These are phyloP conservation scores for Leccinum pallidistipes DNA, from an alignment of 1,284 basidiomycete species.

Conservation along the genomic window DNA sequence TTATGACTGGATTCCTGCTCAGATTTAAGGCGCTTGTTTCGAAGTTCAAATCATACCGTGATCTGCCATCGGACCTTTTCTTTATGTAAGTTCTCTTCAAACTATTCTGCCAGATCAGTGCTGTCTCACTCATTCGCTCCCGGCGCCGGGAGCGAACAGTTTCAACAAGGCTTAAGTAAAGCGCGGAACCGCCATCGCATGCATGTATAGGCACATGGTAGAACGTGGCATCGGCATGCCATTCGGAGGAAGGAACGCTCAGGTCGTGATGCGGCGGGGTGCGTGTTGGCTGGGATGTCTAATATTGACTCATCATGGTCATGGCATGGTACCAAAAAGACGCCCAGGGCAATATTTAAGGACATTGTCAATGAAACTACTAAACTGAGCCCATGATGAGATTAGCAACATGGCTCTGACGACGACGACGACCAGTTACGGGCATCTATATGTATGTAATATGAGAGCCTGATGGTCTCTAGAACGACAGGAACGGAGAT, in stretches of 20 bases:
- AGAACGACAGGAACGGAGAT: slow-evolving; percentile 1
- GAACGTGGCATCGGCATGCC: not conserved
- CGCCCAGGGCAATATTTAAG: not conserved
- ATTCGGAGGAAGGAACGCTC: not conserved
- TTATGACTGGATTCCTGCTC: not conserved
- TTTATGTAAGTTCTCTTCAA: not conserved
- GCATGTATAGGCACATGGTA: not conserved
- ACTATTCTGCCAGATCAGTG: not conserved
- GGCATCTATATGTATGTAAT: not conserved
- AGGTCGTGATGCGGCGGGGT: slow-evolving; percentile 3
- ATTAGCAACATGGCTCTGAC: not conserved
- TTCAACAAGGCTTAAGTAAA: not conserved
- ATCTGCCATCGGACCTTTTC: not conserved
- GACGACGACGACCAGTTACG: not conserved
- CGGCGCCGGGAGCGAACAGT: not conserved
- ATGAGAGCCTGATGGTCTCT: not conserved
- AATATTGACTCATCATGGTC: not conserved
- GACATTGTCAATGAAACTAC: not conserved
- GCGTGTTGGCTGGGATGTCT: slow-evolving; percentile 2
- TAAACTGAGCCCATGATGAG: not conserved
- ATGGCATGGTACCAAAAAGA: not conserved
- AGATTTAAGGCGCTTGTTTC: not conserved
- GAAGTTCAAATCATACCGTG: not conserved
- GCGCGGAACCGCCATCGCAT: not conserved
- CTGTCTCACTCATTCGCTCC: not conserved